phyloP scores from a whole-genome alignment of 257 asterid species.

The Knoxia roxburghii region DNA sequence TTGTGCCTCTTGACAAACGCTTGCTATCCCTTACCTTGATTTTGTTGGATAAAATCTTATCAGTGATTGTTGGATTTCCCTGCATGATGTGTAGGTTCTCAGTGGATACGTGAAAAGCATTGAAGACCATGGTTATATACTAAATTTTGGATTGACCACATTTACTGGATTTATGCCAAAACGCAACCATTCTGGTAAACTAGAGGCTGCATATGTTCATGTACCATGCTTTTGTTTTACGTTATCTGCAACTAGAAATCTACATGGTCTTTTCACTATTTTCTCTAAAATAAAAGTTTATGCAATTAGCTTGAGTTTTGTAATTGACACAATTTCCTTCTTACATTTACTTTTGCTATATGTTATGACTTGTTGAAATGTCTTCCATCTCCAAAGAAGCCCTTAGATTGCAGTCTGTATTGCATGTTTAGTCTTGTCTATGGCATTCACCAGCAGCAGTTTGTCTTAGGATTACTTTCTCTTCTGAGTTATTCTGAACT shows the following conservation, averaged over 20 bases:
- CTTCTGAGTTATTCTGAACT: background rate
- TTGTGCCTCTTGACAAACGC: background rate
- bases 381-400: background rate
- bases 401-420: background rate
- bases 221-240: background rate
- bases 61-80: background rate
- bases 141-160: slow-evolving; percentile 65
- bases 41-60: background rate
- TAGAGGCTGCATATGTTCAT: background rate
- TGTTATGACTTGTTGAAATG: background rate
- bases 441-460: background rate
- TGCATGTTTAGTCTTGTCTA: background rate
- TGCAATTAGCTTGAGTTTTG: background rate
- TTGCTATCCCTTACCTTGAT: background rate
- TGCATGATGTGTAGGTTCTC: slow-evolving; percentile 55
- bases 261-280: background rate
- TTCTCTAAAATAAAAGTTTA: background rate
- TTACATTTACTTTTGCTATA: background rate
- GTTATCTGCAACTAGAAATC: background rate
- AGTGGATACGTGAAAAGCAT: slow-evolving; percentile 78
- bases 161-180: slow-evolving; percentile 79
- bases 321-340: background rate
- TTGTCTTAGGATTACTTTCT: background rate
- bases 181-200: slow-evolving; percentile 54
- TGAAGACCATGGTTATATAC: slow-evolving; percentile 94